Conservation (phyloP, 257 asterid genomes). For the Jacaranda mimosifolia region DNA sequence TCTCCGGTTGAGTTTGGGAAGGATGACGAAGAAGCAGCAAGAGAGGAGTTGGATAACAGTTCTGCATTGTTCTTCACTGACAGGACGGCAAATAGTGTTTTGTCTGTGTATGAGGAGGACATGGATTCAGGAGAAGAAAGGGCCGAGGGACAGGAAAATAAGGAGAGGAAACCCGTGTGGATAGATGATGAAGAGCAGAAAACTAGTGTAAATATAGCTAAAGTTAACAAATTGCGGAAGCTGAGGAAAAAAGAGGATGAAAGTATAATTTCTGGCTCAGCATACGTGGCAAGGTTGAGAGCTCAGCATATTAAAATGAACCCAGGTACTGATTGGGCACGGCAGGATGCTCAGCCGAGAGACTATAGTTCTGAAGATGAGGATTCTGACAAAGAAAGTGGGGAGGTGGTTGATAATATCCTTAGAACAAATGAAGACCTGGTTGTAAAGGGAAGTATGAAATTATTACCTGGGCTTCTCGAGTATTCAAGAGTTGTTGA, state of each 20-base stretch:
- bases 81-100: constrained; percentile 54
- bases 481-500: constrained; percentile 82
- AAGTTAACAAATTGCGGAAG: constrained; percentile 77
- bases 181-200: constrained; percentile 88
- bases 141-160: constrained; percentile 32
- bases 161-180: constrained; percentile 76
- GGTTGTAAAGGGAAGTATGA: constrained; percentile 60
- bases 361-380: constrained; percentile 69
- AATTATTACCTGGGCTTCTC: constrained; percentile 74
- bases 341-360: constrained; percentile 45
- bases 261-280: constrained; percentile 69
- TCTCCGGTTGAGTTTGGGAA: constrained; percentile 67
- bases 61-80: constrained; percentile 78
- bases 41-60: constrained; percentile 46
- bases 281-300: constrained; percentile 77
- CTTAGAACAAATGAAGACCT: constrained; percentile 76
- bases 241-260: constrained; percentile 84
- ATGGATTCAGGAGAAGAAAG: constrained; percentile 38
- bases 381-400: constrained; percentile 62
- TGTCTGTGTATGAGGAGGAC: constrained; percentile 75
- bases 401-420: constrained; percentile 53
- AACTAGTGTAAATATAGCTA: constrained; percentile 67
- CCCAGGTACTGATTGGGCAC: constrained; percentile 92
- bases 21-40: constrained; percentile 56
- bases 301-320: constrained; percentile 90